Percentiles rank a stretch among this genome's conserved stretches.
phyloP scores from a whole-genome alignment of 2,329 filamentous ascomycete genomes.

The Colletotrichum acutatum region DNA sequence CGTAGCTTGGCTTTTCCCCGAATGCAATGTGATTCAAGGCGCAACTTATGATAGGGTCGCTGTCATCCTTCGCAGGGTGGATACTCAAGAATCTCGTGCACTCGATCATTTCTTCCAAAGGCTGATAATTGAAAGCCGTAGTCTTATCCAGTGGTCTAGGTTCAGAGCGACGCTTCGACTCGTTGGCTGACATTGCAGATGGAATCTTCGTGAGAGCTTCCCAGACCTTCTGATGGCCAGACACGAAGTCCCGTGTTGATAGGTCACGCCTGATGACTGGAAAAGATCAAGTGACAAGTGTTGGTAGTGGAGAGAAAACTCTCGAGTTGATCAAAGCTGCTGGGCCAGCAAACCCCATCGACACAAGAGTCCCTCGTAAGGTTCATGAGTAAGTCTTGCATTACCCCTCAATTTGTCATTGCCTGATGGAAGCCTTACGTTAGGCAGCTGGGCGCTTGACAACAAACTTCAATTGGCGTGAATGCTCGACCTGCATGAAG shows the following conservation, averaged over 20 bases:
- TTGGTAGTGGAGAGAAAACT: neutral
- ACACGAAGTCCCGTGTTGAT: neutral
- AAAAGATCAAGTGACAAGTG: neutral
- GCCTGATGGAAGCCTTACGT: neutral
- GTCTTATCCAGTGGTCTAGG: neutral
- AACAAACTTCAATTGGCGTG: neutral
- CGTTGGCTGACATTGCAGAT: neutral
- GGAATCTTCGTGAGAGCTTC: no score
- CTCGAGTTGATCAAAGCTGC: neutral
- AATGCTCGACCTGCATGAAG: neutral
- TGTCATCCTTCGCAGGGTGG: neutral
- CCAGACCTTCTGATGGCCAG: neutral
- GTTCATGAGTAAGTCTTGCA: neutral
- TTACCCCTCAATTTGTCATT: neutral
- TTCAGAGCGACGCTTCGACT: neutral
- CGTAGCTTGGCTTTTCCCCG: neutral
- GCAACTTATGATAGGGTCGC: neutral
- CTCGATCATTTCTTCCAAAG: neutral
- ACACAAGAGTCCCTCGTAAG: neutral
- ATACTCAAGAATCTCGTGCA: neutral
- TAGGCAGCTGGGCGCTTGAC: neutral
- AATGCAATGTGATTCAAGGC: neutral
- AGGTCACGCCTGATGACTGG: neutral
- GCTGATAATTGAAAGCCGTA: neutral
- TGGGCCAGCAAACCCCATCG: neutral